phyloP scores from a whole-genome alignment of 1,284 basidiomycete species.

The Ganoderma multipileum region DNA sequence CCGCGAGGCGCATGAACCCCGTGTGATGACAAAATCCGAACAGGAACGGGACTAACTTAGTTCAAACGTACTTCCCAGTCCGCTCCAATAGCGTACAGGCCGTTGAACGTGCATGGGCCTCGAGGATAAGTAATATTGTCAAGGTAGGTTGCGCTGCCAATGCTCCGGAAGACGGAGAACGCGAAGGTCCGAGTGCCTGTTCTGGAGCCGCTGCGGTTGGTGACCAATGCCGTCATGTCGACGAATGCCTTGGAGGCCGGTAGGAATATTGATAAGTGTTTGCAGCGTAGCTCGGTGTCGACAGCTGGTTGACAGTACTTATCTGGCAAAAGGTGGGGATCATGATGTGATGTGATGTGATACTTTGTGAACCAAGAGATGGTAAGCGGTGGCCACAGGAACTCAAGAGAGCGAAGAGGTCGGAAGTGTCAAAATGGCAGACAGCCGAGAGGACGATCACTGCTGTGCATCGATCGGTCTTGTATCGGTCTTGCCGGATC shows the following conservation, averaged over 20 bases:
- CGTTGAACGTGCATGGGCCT: not conserved
- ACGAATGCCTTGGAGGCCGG: not conserved
- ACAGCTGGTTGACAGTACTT: too few relatives aligned
- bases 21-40: not conserved
- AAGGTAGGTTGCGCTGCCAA: not conserved
- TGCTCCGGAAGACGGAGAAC: not conserved
- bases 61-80: not conserved
- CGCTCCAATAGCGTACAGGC: not conserved
- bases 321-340: not conserved
- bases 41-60: not conserved
- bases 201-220: not conserved
- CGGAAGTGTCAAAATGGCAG: not conserved
- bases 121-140: not conserved
- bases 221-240: not conserved
- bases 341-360: too few relatives aligned
- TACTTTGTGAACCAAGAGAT: not conserved
- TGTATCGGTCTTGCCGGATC: not conserved
- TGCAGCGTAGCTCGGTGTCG: too few relatives aligned
- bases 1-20: conserved; percentile 10
- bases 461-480: not conserved
- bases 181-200: not conserved
- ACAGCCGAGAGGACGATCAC: not conserved
- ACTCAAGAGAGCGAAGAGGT: not conserved
- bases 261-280: not conserved
- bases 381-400: not conserved